Evolutionary conservation across 2,329 filamentous ascomycete genomes (phyloP).

Genomic region (Endoconidiophora polonica): DNA sequence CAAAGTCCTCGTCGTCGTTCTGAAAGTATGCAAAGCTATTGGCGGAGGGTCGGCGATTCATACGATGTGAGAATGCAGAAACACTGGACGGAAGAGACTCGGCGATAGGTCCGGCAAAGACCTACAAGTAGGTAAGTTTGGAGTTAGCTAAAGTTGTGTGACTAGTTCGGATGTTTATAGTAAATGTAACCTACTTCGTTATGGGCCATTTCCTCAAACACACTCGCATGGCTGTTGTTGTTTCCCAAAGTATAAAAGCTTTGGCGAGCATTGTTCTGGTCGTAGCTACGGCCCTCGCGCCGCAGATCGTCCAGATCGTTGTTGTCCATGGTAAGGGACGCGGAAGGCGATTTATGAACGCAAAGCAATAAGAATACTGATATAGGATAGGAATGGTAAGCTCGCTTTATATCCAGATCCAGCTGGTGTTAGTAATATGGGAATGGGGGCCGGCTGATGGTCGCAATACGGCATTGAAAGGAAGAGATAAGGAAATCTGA

Average conservation of each 20-base stretch:
- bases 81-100: conserved; percentile 92
- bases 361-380: too few relatives aligned
- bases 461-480: too few relatives aligned
- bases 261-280: neutral
- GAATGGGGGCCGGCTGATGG: too few relatives aligned
- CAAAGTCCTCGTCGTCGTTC: conserved; percentile 38
- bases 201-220: conserved; percentile 92
- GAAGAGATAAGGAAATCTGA: neutral
- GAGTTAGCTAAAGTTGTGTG: neutral
- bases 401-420: too few relatives aligned
- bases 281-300: neutral
- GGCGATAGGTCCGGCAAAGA: conserved; percentile 82
- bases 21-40: conserved; percentile 84
- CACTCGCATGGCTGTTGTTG: conserved; percentile 59
- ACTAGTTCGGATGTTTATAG: too few relatives aligned
- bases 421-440: too few relatives aligned
- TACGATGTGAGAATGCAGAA: conserved; percentile 78
- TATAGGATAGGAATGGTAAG: too few relatives aligned
- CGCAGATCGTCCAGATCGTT: neutral
- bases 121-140: conserved; percentile 23
- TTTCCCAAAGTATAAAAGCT: conserved; percentile 17
- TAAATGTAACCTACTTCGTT: conserved; percentile 49
- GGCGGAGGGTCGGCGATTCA: conserved; percentile 64
- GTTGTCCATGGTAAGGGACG: neutral
- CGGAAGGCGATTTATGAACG: too few relatives aligned